phyloP scores from a whole-genome alignment of 352 stramenopile species.

The Phytophthora crassamura region DNA sequence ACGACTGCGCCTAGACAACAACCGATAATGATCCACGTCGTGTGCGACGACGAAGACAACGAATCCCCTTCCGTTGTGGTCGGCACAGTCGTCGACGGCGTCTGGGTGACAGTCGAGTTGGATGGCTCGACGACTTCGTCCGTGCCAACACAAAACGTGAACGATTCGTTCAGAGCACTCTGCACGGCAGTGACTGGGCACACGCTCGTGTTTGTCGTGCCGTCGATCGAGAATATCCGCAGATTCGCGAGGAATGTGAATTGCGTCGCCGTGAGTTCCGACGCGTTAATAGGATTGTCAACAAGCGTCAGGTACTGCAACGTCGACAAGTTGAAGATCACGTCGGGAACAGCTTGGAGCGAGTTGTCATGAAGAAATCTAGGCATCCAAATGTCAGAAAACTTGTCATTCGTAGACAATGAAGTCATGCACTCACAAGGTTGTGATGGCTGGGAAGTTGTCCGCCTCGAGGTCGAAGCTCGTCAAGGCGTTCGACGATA shows the following conservation, averaged over 20 bases:
- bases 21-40: slow-evolving; percentile 57
- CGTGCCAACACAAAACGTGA: slow-evolving; percentile 58
- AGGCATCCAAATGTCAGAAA: neutral
- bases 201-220: slow-evolving; percentile 53
- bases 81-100: slow-evolving; percentile 26
- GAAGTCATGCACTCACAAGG: slow-evolving; percentile 40
- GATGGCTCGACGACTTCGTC: slow-evolving; percentile 13
- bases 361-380: slow-evolving; percentile 63
- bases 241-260: slow-evolving; percentile 68
- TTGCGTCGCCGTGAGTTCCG: slow-evolving; percentile 49
- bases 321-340: slow-evolving; percentile 63
- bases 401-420: neutral
- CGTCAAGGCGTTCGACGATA: slow-evolving; percentile 53
- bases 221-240: slow-evolving; percentile 55
- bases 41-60: slow-evolving; percentile 41
- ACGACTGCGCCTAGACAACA: slow-evolving; percentile 43
- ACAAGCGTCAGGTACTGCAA: slow-evolving; percentile 56
- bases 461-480: slow-evolving; percentile 39
- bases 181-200: slow-evolving; percentile 59
- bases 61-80: slow-evolving; percentile 15
- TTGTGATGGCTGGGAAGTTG: slow-evolving; percentile 55
- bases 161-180: slow-evolving; percentile 53
- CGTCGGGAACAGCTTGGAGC: slow-evolving; percentile 46
- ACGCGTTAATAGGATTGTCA: slow-evolving; percentile 65
- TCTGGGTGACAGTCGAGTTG: slow-evolving; percentile 30